Percentiles rank a stretch among this genome's conserved stretches.
phyloP scores from a whole-genome alignment of 495 filamentous ascomycete genomes.

The Mycothermus thermophilus region DNA sequence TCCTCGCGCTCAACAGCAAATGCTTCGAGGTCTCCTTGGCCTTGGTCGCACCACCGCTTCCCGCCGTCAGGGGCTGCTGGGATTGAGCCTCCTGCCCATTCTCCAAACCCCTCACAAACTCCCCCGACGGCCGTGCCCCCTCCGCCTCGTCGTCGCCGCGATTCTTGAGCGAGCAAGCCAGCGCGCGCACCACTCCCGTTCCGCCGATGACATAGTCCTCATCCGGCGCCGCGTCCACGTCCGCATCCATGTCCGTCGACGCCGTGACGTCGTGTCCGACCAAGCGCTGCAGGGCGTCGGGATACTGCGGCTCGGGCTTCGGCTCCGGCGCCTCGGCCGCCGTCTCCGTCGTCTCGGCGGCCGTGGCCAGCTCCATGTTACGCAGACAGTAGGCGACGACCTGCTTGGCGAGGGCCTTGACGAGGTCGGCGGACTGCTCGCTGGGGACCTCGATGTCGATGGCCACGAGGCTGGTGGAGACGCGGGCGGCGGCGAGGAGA shows the following conservation, averaged over 20 bases:
- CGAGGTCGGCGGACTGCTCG: conserved; percentile 64
- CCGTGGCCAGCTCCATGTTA: conserved; percentile 53
- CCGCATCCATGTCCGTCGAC: conserved; percentile 39
- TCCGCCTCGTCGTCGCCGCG: conserved; percentile 39
- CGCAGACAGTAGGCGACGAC: conserved; percentile 85
- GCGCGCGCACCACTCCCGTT: conserved; percentile 85
- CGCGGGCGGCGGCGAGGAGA: conserved; percentile 73
- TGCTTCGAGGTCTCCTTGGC: conserved; percentile 91
- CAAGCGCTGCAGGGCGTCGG: conserved; percentile 41
- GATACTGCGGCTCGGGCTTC: conserved; percentile 32
- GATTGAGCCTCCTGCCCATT: conserved; percentile 9
- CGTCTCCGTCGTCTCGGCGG: conserved; percentile 5
- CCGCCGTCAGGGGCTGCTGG: conserved; percentile 1
- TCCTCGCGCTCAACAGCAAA: conserved; percentile 67
- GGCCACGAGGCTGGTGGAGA: conserved; percentile 70
- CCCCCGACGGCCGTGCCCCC: conserved; percentile 33
- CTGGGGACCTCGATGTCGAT: conserved; percentile 84
- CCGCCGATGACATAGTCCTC: conserved; percentile 94
- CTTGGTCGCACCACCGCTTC: conserved; percentile 30
- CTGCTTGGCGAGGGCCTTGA: conserved; percentile 84
- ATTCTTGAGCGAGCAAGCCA: conserved; percentile 80
- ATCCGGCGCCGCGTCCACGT: conserved; percentile 64
- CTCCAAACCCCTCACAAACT: conserved; percentile 29
- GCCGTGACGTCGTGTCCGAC: conserved; percentile 51
- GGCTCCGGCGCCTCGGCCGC: conserved; percentile 16